phyloP scores from a whole-genome alignment of 352 stramenopile species.

The Globisporangium okanoganense region DNA sequence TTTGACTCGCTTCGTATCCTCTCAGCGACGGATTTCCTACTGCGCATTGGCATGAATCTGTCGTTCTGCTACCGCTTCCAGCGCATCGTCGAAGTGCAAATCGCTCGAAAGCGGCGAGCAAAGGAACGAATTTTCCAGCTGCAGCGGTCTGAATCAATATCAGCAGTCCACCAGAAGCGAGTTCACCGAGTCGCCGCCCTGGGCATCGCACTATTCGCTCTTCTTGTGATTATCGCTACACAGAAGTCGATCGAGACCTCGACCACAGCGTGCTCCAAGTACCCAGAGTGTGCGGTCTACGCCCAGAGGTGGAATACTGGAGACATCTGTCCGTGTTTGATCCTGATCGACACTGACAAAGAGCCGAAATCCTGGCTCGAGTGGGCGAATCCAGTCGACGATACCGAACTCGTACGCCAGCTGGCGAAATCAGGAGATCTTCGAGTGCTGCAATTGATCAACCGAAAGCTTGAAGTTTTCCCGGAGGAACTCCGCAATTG shows the following conservation, averaged over 20 bases:
- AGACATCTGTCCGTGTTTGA: constrained; percentile 28
- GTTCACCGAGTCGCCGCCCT: no score
- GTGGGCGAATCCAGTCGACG: constrained; percentile 22
- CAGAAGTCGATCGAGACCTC: constrained; percentile 22
- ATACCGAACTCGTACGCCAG: constrained; percentile 19
- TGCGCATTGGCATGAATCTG: constrained; percentile 24
- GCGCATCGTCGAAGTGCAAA: constrained; percentile 14
- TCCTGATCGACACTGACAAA: constrained; percentile 27
- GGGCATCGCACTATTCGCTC: constrained; percentile 12
- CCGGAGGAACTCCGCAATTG: constrained; percentile 19
- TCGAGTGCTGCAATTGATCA: constrained; percentile 36
- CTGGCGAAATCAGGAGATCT: constrained; percentile 27
- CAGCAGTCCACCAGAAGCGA: no score
- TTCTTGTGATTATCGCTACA: constrained; percentile 12
- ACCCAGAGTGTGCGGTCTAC: constrained; percentile 26
- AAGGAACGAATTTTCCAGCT: no score
- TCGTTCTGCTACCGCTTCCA: constrained; percentile 25
- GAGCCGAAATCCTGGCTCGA: constrained; percentile 16
- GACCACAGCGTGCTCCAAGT: neutral
- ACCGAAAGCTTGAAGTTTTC: constrained; percentile 18
- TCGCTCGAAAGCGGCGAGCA: neutral
- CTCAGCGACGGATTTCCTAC: constrained; percentile 14
- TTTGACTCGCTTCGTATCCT: constrained; percentile 27
- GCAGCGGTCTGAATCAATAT: neutral
- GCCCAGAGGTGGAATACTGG: constrained; percentile 15